Conservation (phyloP, 1,284 basidiomycete genomes). For the Moesziomyces globuligerus region DNA sequence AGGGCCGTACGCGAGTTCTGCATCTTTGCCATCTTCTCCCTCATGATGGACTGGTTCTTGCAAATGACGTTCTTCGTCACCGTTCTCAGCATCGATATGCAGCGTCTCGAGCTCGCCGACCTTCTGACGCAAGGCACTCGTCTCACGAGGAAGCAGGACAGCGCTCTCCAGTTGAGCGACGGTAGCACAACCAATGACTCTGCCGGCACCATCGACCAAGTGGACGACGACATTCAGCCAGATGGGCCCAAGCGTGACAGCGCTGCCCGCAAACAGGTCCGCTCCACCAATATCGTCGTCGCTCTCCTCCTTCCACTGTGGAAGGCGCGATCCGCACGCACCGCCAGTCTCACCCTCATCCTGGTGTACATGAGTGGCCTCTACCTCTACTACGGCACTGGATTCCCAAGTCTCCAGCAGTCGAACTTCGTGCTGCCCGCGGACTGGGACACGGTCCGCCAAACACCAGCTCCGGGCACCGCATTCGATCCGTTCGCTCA, state of each 20-base stretch:
- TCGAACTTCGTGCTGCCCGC: conserved; percentile 30
- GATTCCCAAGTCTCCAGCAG: conserved; percentile 41
- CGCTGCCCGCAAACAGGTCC: not conserved
- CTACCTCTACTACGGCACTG: conserved; percentile 62
- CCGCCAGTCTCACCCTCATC: conserved; percentile 77
- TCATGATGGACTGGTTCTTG: conserved; percentile 94
- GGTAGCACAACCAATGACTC: conserved; percentile 7
- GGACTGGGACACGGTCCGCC: conserved; percentile 25
- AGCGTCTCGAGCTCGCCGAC: conserved; percentile 76
- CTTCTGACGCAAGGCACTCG: conserved; percentile 53
- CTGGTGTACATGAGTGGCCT: conserved; percentile 54
- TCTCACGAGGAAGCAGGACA: conserved; percentile 25
- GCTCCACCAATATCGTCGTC: conserved; percentile 28
- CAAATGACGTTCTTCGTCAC: conserved; percentile 92
- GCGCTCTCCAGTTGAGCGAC: conserved; percentile 8
- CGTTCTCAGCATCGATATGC: conserved; percentile 87
- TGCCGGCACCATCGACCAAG: conserved; percentile 11
- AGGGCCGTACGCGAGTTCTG: conserved; percentile 92
- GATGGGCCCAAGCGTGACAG: conserved; percentile 12
- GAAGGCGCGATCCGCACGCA: conserved; percentile 78
- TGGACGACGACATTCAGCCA: conserved; percentile 4
- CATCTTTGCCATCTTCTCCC: conserved; percentile 88
- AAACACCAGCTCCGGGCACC: conserved; percentile 8
- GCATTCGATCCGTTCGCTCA: conserved; percentile 56
- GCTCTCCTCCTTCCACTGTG: conserved; percentile 31